Conservation (phyloP, 1,284 basidiomycete genomes). For the Irpex sp. region DNA sequence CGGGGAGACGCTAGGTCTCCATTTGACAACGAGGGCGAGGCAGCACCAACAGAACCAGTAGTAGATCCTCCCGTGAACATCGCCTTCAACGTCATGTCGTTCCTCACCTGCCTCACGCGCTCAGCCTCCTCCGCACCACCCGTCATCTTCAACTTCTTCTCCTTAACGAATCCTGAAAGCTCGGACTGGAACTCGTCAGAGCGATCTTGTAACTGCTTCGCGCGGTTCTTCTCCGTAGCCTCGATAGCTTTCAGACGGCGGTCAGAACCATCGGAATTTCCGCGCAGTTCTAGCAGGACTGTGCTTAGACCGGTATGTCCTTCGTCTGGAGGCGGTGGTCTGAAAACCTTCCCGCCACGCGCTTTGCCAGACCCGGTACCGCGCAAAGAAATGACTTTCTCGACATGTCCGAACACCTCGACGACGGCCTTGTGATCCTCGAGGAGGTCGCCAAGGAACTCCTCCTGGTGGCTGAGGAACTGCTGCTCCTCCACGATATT, state of each 20-base stretch:
- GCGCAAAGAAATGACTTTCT: slow-evolving; percentile 83
- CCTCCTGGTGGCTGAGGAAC: slow-evolving; percentile 89
- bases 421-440: slow-evolving; percentile 89
- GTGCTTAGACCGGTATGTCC: slow-evolving; percentile 61
- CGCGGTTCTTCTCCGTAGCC: slow-evolving; percentile 74
- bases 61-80: slow-evolving; percentile 62
- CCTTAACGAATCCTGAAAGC: slow-evolving; percentile 77
- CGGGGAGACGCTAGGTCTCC: slow-evolving; percentile 3
- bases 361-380: slow-evolving; percentile 39
- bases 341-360: slow-evolving; percentile 44
- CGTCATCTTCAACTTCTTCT: slow-evolving; percentile 88
- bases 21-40: neutral
- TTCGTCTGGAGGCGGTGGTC: slow-evolving; percentile 59
- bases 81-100: slow-evolving; percentile 80
- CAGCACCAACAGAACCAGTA: neutral
- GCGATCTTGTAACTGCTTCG: slow-evolving; percentile 66
- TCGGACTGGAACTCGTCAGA: slow-evolving; percentile 83
- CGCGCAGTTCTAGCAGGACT: slow-evolving; percentile 86
- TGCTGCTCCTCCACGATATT: slow-evolving; percentile 98
- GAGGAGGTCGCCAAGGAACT: slow-evolving; percentile 83
- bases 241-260: slow-evolving; percentile 88
- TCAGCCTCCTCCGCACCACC: slow-evolving; percentile 92
- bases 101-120: slow-evolving; percentile 77
- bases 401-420: slow-evolving; percentile 84
- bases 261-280: slow-evolving; percentile 78